Conservation (phyloP, 169 alveolate genomes). For the Plasmodium malariae region DNA sequence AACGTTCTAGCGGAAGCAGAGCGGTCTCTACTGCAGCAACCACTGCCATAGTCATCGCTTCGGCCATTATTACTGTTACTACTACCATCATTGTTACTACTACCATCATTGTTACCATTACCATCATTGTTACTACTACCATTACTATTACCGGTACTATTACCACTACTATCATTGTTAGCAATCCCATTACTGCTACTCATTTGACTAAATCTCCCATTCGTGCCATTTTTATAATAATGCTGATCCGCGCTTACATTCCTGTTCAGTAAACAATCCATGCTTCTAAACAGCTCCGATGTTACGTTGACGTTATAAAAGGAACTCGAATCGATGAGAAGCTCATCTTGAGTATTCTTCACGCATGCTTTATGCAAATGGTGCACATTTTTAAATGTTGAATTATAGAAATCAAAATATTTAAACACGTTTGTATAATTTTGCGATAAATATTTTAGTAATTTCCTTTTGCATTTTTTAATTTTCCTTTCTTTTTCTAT, state of each 20-base stretch:
- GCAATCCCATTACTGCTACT: neutral
- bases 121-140: neutral
- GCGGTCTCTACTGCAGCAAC: too few relatives aligned
- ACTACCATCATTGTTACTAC: neutral
- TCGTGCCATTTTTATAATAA: too few relatives aligned
- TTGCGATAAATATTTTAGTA: constrained; percentile 38
- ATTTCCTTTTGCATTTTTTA: constrained; percentile 25
- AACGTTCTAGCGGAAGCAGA: too few relatives aligned
- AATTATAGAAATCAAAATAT: constrained; percentile 9
- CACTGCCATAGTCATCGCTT: too few relatives aligned
- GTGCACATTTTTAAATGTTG: constrained; percentile 5
- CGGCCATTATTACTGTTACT: neutral
- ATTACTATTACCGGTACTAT: neutral
- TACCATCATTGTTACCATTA: neutral
- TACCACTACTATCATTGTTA: neutral
- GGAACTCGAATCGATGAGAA: neutral
- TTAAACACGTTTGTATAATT: constrained; percentile 20
- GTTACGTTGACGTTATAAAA: constrained; percentile 11
- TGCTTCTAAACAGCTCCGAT: neutral
- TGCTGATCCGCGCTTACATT: too few relatives aligned
- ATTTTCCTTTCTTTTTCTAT: constrained; percentile 23
- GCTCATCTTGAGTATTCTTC: neutral
- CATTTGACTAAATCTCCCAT: neutral
- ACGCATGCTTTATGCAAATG: constrained; percentile 27
- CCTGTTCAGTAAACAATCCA: neutral